Evolutionary conservation across 2,329 filamentous ascomycete species (phyloP), one percentile per base, ranked within the genome.

Genomic region (Pseudogymnoascus sp.): DNA sequence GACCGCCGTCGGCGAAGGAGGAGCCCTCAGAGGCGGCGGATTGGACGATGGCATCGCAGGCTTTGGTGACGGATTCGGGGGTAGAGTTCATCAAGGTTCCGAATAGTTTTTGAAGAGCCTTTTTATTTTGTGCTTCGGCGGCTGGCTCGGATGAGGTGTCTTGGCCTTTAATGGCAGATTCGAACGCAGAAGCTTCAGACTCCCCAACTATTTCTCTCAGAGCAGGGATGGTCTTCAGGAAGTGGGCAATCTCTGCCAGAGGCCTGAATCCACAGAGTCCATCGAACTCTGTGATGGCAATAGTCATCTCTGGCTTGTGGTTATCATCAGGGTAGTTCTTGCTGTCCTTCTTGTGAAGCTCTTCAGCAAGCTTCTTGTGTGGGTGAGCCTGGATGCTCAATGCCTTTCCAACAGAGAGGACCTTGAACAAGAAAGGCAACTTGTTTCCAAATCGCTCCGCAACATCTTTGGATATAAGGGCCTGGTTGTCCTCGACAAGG

Each of bases 261-360:
- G 94, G 94, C 8, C 94, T 85, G 80, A 99, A 99, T 35, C 94
- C 94, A 71, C 94, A 99, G 35, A 99, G 83, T 0, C 94, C 94
- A 73, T 97, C 93, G 68, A 99, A 99, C 0, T 91, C 88, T 0
- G 94, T 97, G 70, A 99, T 88, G 65, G 94, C 94, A 74, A 99
- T 96, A 65, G 94, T 92, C 94, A 99, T 99, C 77, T 99, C 94
- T 35, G 94, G 94, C 78, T 99, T 99, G 81, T 99, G 94, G 78
- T 99, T 99, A 79, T 97, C 93, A 80, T 99, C 92, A 63, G 93
- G 94, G 73, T 99, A 99, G 79, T 99, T 95, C 77, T 90, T 90
- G 58, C 92, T 83, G 72, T 99, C 93, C 65, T 82, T 86, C 39
- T 86, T 84, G 74, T 97, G 94, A 31, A 99, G 80, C 73, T 91